These are phyloP conservation scores for Fusarium siculi DNA, from an alignment of 2,329 filamentous ascomycete genomes.

Conservation along the genomic window DNA sequence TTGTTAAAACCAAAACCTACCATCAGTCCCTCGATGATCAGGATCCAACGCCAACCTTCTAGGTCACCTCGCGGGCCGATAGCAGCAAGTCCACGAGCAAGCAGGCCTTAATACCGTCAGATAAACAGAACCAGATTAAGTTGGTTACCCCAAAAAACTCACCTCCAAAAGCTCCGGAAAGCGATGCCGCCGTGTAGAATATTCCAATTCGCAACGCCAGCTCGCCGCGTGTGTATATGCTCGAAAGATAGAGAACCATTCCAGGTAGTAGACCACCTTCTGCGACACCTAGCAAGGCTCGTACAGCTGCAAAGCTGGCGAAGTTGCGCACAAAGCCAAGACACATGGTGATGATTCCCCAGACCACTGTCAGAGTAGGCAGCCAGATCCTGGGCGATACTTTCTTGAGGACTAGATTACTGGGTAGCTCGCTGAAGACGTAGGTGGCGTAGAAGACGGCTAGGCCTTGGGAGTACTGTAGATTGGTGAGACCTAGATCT, in stretches of 20 bases:
- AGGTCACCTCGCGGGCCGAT: neutral
- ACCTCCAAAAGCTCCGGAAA: conserved; percentile 45
- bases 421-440: conserved; percentile 69
- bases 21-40: neutral
- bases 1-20: neutral
- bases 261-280: conserved; percentile 57
- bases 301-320: conserved; percentile 65
- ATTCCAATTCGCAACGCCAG: conserved; percentile 72
- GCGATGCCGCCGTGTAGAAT: conserved; percentile 68
- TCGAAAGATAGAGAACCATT: conserved; percentile 74
- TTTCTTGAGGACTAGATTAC: conserved; percentile 71
- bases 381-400: conserved; percentile 70
- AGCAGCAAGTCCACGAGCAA: conserved; percentile 1
- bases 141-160: fast-evolving
- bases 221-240: conserved; percentile 69
- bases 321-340: conserved; percentile 64
- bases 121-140: neutral
- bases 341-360: conserved; percentile 69
- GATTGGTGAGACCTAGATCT: conserved; percentile 66
- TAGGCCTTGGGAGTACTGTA: conserved; percentile 72
- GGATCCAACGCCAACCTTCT: conserved; percentile 6
- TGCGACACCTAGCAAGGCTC: conserved; percentile 45
- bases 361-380: conserved; percentile 64
- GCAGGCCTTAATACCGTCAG: neutral
- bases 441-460: conserved; percentile 74